Evolutionary conservation across 371 early-diverging fungal genomes (phyloP), one percentile per base, ranked within the genome.

Genomic region (Saksenaea oblongispora): DNA sequence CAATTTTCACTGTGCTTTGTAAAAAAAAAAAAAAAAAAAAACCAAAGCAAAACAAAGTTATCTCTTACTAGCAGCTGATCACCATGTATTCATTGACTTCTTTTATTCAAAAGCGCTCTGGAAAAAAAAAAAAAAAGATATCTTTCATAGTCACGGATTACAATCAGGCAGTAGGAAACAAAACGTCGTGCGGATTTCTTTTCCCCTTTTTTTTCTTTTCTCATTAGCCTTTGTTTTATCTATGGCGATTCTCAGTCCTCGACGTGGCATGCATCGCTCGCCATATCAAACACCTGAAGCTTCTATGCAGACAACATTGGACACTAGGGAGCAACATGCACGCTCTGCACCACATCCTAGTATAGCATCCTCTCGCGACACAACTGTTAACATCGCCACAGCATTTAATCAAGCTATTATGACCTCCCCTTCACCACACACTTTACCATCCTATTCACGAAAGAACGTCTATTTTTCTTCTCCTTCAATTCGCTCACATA

Each of bases 381-480:
- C 61, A 14, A 61, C 53, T 8, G 53, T 61, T 34, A 61, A 61
- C 47, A 61, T 61, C 34, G 61, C 61, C 2, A 51, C 61, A 0
- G 61, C 61, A 4, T 53, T 61, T 27, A 61, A 39, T 22, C 61
- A 61, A 22, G 61, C 61, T 31, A n/a, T n/a, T n/a, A 61, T 34
- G 61, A 36, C 34, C 17, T 22, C 39, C 11, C 54, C 34, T 13
- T 36, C 17, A 7, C 61, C 31, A 36, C 44, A 44, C 53, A 31
- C 34, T 53, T 34, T 44, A 47, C 34, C 47, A 31, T 14, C 24
- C 14, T 36, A 24, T 44, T 28, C 24, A 37, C 39, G 39, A 35
- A 47, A 1, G 2, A 47, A 47, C 22, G 51, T 22, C 22, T 47
- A 53, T 27, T 34, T 18, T 17, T 14, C 36, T 22, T 34, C 47